Conservation (phyloP, 2,329 filamentous ascomycete species). For the Fusarium floridanum region DNA sequence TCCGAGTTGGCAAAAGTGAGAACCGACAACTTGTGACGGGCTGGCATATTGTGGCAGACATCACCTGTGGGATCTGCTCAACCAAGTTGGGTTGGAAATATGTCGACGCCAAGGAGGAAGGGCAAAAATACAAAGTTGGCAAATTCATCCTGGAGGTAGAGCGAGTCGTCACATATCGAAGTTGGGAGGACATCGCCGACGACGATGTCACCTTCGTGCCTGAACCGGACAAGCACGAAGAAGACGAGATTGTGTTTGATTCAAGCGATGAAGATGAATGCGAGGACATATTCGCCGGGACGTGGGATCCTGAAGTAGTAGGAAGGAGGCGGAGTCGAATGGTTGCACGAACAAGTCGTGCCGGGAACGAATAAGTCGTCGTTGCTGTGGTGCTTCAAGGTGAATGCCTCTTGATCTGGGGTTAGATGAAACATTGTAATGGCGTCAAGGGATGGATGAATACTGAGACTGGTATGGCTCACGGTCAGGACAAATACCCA, state of each 20-base stretch:
- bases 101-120: conserved; percentile 69
- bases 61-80: conserved; percentile 68
- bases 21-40: conserved; percentile 72
- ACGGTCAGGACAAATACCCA: conserved; percentile 37
- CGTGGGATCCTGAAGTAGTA: conserved; percentile 69
- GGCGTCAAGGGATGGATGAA: conserved; percentile 41
- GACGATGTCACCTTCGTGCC: conserved; percentile 20
- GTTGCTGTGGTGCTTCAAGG: conserved; percentile 16
- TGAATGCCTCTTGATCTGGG: neutral
- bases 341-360: conserved; percentile 46
- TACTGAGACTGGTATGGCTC: conserved; percentile 7
- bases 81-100: conserved; percentile 77
- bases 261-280: conserved; percentile 76
- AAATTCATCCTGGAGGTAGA: conserved; percentile 76
- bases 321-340: conserved; percentile 60
- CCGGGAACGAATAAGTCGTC: conserved; percentile 22
- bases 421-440: conserved; percentile 21
- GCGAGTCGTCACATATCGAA: conserved; percentile 64
- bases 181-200: conserved; percentile 60
- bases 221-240: conserved; percentile 21
- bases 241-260: conserved; percentile 65
- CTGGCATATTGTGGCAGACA: conserved; percentile 73
- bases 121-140: conserved; percentile 76
- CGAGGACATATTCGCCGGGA: conserved; percentile 73
- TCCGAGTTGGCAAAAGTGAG: conserved; percentile 67